phyloP scores from a whole-genome alignment of 2,329 filamentous ascomycete genomes.

The Colletotrichum sp. region DNA sequence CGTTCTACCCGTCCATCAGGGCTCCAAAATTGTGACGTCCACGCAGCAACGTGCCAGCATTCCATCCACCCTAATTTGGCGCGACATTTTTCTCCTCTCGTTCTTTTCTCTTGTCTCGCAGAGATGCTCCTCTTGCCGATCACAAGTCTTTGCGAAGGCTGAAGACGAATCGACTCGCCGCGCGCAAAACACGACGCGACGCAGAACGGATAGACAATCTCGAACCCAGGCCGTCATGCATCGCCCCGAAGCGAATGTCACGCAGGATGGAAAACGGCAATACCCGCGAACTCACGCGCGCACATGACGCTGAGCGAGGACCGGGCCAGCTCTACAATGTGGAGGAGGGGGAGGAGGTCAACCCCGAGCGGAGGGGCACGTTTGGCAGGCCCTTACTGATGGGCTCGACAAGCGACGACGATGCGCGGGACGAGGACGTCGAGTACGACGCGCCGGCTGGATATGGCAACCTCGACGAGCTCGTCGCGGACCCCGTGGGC shows the following conservation, averaged over 20 bases:
- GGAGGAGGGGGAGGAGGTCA: neutral
- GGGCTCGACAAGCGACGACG: neutral
- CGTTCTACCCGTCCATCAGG: neutral
- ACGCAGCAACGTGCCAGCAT: neutral
- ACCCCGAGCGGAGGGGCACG: neutral
- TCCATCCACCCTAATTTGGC: neutral
- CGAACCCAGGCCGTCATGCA: neutral
- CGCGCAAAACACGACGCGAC: neutral
- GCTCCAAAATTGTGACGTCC: neutral
- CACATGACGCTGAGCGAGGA: neutral
- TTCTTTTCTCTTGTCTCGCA: neutral
- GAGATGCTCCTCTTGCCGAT: neutral
- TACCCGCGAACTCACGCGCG: neutral
- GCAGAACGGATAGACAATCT: neutral
- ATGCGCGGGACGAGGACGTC: neutral
- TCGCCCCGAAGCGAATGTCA: neutral
- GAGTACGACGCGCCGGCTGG: constrained; percentile 31
- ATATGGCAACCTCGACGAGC: constrained; percentile 50
- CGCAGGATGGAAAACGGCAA: constrained; percentile 4
- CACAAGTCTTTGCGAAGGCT: neutral
- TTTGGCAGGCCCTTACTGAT: neutral
- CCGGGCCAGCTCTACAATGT: neutral
- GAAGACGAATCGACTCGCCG: neutral
- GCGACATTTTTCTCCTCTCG: neutral
- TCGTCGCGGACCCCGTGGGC: constrained; percentile 33